Evolutionary conservation across 176 grass and related monocot genomes (phyloP), one percentile per base, ranked within the genome.

Genomic region (Triticum urartu): DNA sequence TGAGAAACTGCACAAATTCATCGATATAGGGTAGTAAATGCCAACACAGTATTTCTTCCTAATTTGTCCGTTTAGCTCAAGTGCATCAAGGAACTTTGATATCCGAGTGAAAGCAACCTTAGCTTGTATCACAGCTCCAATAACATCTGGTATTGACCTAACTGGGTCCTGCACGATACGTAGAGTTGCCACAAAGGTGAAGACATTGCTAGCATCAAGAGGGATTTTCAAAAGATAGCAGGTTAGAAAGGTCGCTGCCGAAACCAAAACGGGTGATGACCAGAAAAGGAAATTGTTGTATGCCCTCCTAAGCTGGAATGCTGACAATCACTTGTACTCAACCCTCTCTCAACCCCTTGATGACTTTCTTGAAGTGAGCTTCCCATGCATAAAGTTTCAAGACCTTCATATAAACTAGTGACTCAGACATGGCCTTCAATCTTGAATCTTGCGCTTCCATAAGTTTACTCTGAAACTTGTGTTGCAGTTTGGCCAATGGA

Each of bases 251-350:
- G 93, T 94, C 33, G 91, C 91, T 36, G 93, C 91, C 9, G 96
- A 98, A 36, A 98, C 96, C 39, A 98, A 59, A 70, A 98, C 90
- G 79, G 96, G 96, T 14, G 96, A 95, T 40, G 96, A 76, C 93
- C 96, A 98, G 24, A 98, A 94, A 18, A 98, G 82, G 64, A 98
- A 84, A 67, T 32, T 92, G 67, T 95, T 98, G 82, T 98, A 98
- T 72, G 96, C 86, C 89, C 5, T 95, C 56, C 96, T 85, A 56
- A 98, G 84, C 86, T 92, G 91, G 87, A 95, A 92, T 43, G 96
- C 93, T 42, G 79, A 88, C 73, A 98, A 12, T 91, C 96, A 98
- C 80, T 84, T 89, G 56, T 84, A 94, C 80, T 98, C 96, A 20
- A 70, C 61, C 87, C 25, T 94, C 88, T 85, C 96, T 91, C 11